Evolutionary conservation across 345 rosid genomes (phyloP).

Genomic region (Gossypium ekmanianum): DNA sequence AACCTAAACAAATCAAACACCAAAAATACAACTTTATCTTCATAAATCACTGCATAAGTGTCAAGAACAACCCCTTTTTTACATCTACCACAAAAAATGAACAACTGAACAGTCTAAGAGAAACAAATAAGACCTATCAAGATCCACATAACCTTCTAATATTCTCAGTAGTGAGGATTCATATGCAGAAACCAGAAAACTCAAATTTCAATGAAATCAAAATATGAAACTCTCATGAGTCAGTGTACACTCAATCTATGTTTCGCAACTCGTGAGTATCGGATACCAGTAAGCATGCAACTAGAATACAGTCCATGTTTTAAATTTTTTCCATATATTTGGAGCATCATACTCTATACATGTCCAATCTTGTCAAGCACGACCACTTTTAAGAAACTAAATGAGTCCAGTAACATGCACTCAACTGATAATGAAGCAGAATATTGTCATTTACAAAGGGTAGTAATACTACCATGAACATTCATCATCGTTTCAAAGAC

Average conservation of each 20-base stretch:
- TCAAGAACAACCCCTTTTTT: slow-evolving; percentile 9
- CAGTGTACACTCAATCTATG: background rate
- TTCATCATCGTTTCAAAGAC: background rate
- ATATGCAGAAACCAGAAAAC: background rate
- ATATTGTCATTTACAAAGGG: background rate
- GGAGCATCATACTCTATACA: background rate
- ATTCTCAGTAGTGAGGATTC: background rate
- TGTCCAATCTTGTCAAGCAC: too few species aligned
- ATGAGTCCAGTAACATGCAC: background rate
- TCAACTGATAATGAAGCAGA: background rate
- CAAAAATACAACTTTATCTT: background rate
- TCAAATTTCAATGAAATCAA: background rate
- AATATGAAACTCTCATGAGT: background rate
- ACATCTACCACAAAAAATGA: background rate
- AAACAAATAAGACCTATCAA: background rate
- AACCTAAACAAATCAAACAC: slow-evolving; percentile 47
- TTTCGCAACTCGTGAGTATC: background rate
- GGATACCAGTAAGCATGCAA: background rate
- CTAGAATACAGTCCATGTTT: background rate
- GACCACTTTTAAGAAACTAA: too few species aligned
- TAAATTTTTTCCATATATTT: background rate
- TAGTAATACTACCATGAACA: background rate
- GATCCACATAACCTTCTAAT: background rate
- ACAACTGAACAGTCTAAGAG: background rate
- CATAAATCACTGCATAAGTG: slow-evolving; percentile 1